Evolutionary conservation across 2,329 filamentous ascomycete genomes (phyloP), one percentile per base, ranked within the genome.

Genomic region (Fusarium incarnatum): DNA sequence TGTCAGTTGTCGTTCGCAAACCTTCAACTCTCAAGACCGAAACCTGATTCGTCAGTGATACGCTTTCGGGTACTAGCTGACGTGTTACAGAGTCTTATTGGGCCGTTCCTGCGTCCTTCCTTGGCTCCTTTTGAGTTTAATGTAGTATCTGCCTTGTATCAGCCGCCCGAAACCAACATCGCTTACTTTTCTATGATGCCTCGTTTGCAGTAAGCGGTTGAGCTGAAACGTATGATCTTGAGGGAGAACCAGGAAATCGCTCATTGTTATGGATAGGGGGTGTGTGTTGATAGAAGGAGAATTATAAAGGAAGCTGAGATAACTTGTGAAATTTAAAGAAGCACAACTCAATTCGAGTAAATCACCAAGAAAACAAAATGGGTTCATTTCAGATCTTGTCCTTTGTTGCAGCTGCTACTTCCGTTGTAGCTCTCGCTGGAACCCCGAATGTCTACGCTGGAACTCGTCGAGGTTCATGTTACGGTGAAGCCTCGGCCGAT

Each of bases 101-200:
- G 49, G 37, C 8, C 12, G 4, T 20, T 12, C 8, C 7, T 22
- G 13, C 8, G 7, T 15, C 48, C 28, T 32, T 23, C 37, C 37
- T 49, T 42, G 27, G 42, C 30, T 16, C 28, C 22, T 45, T 20
- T 15, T 13, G 30, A 48, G 20, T 37, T 46, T n/a, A n/a, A n/a
- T 37, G 34, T 6, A 37, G 5, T 37, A n/a, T 37, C 10, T n/a
- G 34, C 18, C 34, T 50, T 60, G 47, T 49, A 49, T 42, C 48
- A 40, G 48, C 25, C 34, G 34, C 61, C n/a, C 50, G 15, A 28
- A 41, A 47, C 32, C 30, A 47, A 28, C 32, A 41, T 15, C 20
- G 25, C 23, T 9, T n/a, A 10, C 34, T n/a, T 27, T 53, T 66
- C 63, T 55, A 61, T 61, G 63, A 67, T 61, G 63, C 55, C 44